Evolutionary conservation across 768 basidiomycete genomes (phyloP), one percentile per base, ranked within the genome.

Genomic region (Lactarius indigo): DNA sequence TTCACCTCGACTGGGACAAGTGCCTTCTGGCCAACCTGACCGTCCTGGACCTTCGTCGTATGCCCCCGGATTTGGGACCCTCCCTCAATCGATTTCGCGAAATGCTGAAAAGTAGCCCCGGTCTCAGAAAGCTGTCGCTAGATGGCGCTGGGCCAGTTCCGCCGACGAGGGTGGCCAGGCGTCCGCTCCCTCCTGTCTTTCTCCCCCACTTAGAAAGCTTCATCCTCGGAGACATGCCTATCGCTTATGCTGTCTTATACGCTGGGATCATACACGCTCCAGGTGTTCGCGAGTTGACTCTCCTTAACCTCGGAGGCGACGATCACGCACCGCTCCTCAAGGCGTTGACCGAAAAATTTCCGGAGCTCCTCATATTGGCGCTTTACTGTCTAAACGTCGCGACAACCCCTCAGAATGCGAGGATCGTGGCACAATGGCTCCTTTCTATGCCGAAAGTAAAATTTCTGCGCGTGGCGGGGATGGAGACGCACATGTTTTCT

Each of bases 31-130:
- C 74, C 37, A 84, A 88, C 69, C 82, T 92, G n/a, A 81, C 81
- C 28, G 83, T 82, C 12, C 78, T 92, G 63, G 89, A 90, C 69
- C 76, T 92, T 61, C 83, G 89, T 44, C 83, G 85, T 31, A 80
- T 90, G 63, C 80, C 87, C 20, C 75, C 85, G 23, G 76, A 84
- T 5, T 76, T 81, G 18, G 81, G 79, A 31, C 89, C 88, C 5
- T 77, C 77, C 41, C 74, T 85, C 18, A 44, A 66, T 10, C 79
- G 79, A 28, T 89, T 90, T 74, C 82, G 83, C 42, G 75, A 80
- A 33, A 78, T 91, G 28, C 80, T 90, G 13, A 62, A 62, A 12
- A 76, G 72, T 33, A 63, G 64, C 30, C 68, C 68, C 56, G 87
- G 75, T 8, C 73, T 92, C 30, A 74, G 74, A 60, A 86, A 85